These are phyloP conservation scores for Martensiomyces pterosporus DNA, from an alignment of 192 early-diverging fungal genomes.

Conservation along the genomic window DNA sequence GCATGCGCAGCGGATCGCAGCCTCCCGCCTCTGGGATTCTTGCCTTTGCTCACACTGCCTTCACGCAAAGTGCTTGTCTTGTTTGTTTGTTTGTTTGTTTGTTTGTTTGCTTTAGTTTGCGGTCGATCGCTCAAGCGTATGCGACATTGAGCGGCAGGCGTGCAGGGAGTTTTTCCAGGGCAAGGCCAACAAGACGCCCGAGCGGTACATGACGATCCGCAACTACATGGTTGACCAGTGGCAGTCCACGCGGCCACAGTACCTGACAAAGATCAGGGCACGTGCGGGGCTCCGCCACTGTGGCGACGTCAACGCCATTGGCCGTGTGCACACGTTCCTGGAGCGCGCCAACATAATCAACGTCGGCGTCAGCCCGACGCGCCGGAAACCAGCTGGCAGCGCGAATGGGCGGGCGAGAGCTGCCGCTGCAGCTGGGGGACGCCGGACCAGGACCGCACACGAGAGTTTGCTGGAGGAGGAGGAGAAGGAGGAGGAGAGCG, in stretches of 20 bases:
- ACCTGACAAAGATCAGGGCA: conserved; percentile 79
- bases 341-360: conserved; percentile 80
- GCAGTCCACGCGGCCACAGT: conserved; percentile 61
- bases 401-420: too few relatives aligned
- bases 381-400: conserved; percentile 4
- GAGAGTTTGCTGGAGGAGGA: too few relatives aligned
- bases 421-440: too few relatives aligned
- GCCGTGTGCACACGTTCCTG: conserved; percentile 79
- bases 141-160: conserved; percentile 15
- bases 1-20: too few relatives aligned
- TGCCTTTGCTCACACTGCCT: too few relatives aligned
- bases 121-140: conserved; percentile 3
- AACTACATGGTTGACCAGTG: conserved; percentile 86
- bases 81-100: neutral
- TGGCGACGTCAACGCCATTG: conserved; percentile 92
- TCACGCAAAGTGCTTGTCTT: neutral
- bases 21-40: too few relatives aligned
- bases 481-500: too few relatives aligned
- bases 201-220: conserved; percentile 81
- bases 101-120: neutral
- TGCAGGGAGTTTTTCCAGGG: conserved; percentile 65
- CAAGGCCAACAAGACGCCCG: conserved; percentile 74
- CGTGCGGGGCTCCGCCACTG: conserved; percentile 73
- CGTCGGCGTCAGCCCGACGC: conserved; percentile 47
- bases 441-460: too few relatives aligned